Conservation (phyloP, 2,329 filamentous ascomycete species). For the Aotearoamyces nothofagi region DNA sequence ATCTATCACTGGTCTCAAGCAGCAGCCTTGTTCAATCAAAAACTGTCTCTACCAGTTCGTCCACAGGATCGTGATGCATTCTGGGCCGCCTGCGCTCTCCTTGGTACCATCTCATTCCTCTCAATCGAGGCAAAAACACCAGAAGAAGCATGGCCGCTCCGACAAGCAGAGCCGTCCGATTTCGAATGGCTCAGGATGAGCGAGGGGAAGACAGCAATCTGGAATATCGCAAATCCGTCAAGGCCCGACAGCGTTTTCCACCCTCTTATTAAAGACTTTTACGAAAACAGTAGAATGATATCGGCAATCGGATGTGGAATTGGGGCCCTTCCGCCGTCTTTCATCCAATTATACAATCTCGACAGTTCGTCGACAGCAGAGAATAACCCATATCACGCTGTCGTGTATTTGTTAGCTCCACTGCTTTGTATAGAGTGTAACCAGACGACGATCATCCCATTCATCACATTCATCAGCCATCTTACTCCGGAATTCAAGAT, state of each 20-base stretch:
- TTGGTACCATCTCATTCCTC: slow-evolving; percentile 30
- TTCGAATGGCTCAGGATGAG: slow-evolving; percentile 43
- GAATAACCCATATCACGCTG: slow-evolving; percentile 8
- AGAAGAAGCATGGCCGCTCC: slow-evolving; percentile 40
- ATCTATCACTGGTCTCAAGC: slow-evolving; percentile 31
- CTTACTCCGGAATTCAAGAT: slow-evolving; percentile 27
- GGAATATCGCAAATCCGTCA: slow-evolving; percentile 31
- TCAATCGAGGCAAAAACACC: slow-evolving; percentile 26
- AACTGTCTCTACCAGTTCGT: slow-evolving; percentile 22
- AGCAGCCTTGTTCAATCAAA: slow-evolving; percentile 29
- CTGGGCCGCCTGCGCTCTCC: slow-evolving; percentile 31
- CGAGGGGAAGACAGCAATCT: slow-evolving; percentile 38
- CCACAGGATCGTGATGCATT: slow-evolving; percentile 28
- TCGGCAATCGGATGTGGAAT: neutral
- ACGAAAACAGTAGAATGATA: slow-evolving; percentile 5
- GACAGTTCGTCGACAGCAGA: slow-evolving; percentile 2
- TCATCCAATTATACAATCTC: slow-evolving; percentile 7
- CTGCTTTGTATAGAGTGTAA: slow-evolving; percentile 10
- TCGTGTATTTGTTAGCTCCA: slow-evolving; percentile 3
- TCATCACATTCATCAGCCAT: slow-evolving; percentile 30
- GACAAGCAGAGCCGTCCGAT: slow-evolving; percentile 24
- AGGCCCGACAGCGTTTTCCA: slow-evolving; percentile 32
- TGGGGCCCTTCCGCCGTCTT: slow-evolving; percentile 4
- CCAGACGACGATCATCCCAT: slow-evolving; percentile 26
- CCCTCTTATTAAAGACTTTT: neutral